Base-by-base conservation (phyloP, 2,329 filamentous ascomycete genomes). In the Podosphaera xanthii region DNA sequence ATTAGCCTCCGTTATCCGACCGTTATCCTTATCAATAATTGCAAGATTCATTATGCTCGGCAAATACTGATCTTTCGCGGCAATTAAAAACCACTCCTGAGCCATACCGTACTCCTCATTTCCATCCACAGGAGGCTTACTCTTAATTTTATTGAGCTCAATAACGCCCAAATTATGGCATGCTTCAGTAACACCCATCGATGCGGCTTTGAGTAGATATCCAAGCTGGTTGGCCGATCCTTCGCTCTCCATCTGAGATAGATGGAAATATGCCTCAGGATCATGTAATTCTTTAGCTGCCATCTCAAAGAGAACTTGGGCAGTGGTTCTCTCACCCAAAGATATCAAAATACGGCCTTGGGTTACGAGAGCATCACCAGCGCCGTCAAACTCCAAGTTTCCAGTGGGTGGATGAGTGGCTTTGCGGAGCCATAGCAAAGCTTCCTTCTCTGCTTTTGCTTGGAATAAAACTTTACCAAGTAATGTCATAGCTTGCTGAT, bases 251-350 rank as follows among this genome's bases (percentile, higher is more conserved):
- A 65, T 36, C 30, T 65, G 57, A 2, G 67, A 65, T n/a, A 70
- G 63, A 38, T 67, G 64, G 58, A 66, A 69, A 58, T 67, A 69
- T 4, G 62, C 68, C 5, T 49, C 22, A 1, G 68, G 64, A 4
- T 70, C 63, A 61, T 69, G 65, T 3, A 67, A 55, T 46, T 67
- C 65, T 2, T 67, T 30, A 2, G 68, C 68, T 8, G 66, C 68
- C 59, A 62, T 67, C 38, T 65, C 58, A n/a, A 69, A 67, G 0
- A 61, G 63, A 22, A 54, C 49, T 14, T 62, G 60, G 0, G 67
- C 66, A n/a, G 59, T 64, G 52, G 59, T 40, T 36, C 10, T 57
- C n/a, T 64, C 62, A 2, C 60, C 55, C 40, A 55, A n/a, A 46
- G 57, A 46, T n/a, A 60, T 38, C 5, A 66, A 59, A 31, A 68